Evolutionary conservation across 1,139 yeast species (phyloP).

Genomic region (Suhomyces anneliseae): DNA sequence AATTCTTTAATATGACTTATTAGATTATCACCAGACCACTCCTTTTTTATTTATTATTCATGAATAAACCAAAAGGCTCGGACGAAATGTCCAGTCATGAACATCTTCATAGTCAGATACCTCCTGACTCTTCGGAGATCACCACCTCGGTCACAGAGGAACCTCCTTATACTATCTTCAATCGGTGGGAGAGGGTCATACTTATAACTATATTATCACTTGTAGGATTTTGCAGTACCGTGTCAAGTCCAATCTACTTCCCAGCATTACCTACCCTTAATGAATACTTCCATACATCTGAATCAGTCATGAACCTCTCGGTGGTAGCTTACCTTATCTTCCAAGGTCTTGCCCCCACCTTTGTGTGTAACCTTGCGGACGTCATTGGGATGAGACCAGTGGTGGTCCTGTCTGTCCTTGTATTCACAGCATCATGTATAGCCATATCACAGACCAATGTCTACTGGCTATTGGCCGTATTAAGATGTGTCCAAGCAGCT

Average conservation of each 20-base stretch:
- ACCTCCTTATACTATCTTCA: slow-evolving; percentile 18
- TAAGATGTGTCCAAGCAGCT: slow-evolving; percentile 43
- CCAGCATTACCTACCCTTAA: slow-evolving; percentile 43
- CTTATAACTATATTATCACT: slow-evolving; percentile 29
- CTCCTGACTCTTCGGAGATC: too few relatives aligned
- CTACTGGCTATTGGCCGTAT: slow-evolving; percentile 36
- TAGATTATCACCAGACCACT: too few relatives aligned
- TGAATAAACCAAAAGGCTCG: too few relatives aligned
- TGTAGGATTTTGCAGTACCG: slow-evolving; percentile 42
- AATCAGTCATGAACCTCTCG: slow-evolving; percentile 31
- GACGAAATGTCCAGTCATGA: too few relatives aligned
- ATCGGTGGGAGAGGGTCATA: slow-evolving; percentile 12
- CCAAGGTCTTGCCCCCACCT: slow-evolving; percentile 53
- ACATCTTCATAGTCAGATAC: too few relatives aligned
- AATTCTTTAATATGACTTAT: too few relatives aligned
- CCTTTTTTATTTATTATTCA: too few relatives aligned
- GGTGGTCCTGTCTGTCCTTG: slow-evolving; percentile 48
- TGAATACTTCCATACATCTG: slow-evolving; percentile 24
- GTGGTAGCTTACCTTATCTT: slow-evolving; percentile 39
- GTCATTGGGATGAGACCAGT: slow-evolving; percentile 69
- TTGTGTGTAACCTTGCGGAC: slow-evolving; percentile 69
- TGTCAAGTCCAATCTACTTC: slow-evolving; percentile 41
- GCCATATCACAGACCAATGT: slow-evolving; percentile 59
- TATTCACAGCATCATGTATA: slow-evolving; percentile 56
- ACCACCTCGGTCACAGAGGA: too few relatives aligned